Evolutionary conservation across 805 yeast genomes (phyloP), one percentile per base, ranked within the genome.

Genomic region (Blastobotrys terrestris): DNA sequence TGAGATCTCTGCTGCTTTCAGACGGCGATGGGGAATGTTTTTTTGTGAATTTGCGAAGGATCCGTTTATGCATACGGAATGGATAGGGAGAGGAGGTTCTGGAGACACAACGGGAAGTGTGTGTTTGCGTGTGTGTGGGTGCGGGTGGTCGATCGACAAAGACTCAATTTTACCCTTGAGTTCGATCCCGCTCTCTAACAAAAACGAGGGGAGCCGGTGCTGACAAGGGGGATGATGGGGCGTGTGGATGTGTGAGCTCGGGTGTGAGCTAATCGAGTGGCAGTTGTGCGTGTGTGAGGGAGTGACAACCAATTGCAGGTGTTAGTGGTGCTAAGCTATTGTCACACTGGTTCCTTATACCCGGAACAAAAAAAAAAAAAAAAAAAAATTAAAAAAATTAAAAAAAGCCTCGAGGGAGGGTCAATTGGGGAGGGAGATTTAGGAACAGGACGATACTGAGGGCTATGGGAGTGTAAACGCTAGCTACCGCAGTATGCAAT

Each of bases 21-120:
- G 35, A 26, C 35, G 35, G 35, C 35, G 35, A 26, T 26, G 35
- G 35, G 35, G 35, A 44, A 46, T 26, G 35, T 11, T 26, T 26
- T 26, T 26, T 26, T 5, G 35, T 26, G 40, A 53, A 48, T 42
- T 53, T 53, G 31, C 44, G 19, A 22, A 53, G 51, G 31, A 53
- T 50, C 48, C 53, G 53, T 48, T 53, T 53, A 46, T 50, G 56
- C 56, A 53, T 53, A 47, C 53, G 44, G 43, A 26, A 26, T 26
- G 35, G 11, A 11, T 26, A 26, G 35, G 35, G 35, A 11, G 35
- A 26, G 35, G 5, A 26, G 35, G 35, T 26, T 26, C 35, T 26
- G 35, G 35, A 26, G 35, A 11, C 35, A 26, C 35, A 26, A 26
- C 35, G 35, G 11, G 11, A 11, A 6, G 35, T 26, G 35, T 26